A percentile compares a stretch with the other conserved stretches of the same genome.
Conservation (phyloP, 108 stramenopile genomes). For the Cyclotella kingstonii region DNA sequence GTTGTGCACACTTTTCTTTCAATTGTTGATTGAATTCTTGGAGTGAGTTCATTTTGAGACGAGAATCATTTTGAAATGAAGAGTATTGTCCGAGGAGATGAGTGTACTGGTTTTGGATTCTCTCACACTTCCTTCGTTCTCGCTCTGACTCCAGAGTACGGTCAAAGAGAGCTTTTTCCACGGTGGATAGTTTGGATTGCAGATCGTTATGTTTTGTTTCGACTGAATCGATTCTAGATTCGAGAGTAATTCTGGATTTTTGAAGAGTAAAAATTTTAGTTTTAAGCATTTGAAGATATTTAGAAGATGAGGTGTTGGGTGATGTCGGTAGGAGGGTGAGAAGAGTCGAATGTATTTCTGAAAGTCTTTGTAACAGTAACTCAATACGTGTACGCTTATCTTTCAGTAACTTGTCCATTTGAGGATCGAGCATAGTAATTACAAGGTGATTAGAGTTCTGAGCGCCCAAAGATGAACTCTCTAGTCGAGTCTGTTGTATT, state of each 20-base stretch:
- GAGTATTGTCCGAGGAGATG: conserved; percentile 2
- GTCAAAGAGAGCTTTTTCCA: conserved; percentile 3
- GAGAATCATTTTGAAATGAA: not conserved
- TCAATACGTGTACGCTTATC: not conserved
- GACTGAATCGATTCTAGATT: conserved; percentile 1
- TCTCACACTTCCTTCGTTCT: conserved; percentile 1
- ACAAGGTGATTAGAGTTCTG: too few relatives aligned
- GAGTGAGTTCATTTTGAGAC: conserved; percentile 3
- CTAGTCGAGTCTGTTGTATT: too few relatives aligned
- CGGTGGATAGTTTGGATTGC: conserved; percentile 1
- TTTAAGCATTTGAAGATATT: conserved; percentile 1
- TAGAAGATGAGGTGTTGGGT: not conserved
- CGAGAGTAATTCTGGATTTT: conserved; percentile 10
- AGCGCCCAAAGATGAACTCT: too few relatives aligned
- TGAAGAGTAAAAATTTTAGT: conserved; percentile 15
- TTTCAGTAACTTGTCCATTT: not conserved
- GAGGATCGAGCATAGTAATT: not conserved
- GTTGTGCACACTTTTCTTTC: not conserved
- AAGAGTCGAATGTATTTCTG: conserved; percentile 1
- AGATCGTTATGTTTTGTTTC: conserved; percentile 4
- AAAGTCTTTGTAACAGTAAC: not conserved
- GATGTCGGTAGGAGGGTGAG: conserved; percentile 2
- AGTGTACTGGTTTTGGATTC: not conserved
- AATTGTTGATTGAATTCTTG: conserved; percentile 2
- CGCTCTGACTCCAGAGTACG: conserved; percentile 15